phyloP scores from a whole-genome alignment of 2,329 filamentous ascomycete genomes.

The Nigrospora osmanthi region DNA sequence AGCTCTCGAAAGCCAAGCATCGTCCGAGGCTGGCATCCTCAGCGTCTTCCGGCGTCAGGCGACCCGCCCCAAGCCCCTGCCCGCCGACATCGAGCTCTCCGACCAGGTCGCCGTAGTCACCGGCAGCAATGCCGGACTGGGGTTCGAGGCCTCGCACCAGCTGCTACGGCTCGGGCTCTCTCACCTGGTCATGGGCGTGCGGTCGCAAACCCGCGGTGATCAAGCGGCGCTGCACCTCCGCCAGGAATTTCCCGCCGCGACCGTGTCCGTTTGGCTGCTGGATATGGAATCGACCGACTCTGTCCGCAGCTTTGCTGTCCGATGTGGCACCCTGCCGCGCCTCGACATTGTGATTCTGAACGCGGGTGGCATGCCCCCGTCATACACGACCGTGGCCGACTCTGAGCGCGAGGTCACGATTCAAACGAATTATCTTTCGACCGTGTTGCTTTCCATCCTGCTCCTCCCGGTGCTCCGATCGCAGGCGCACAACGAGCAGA shows the following conservation, averaged over 20 bases:
- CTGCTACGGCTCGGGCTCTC: conserved; percentile 21
- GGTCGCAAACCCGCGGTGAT: conserved; percentile 22
- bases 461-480: conserved; percentile 7
- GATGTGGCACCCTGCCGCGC: conserved; percentile 16
- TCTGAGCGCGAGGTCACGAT: conserved; percentile 9
- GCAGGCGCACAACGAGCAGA: background rate
- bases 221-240: conserved; percentile 19
- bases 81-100: conserved; percentile 5
- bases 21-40: background rate
- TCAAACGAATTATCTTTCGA: conserved; percentile 13
- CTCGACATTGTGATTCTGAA: conserved; percentile 15
- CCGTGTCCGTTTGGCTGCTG: conserved; percentile 27
- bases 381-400: background rate
- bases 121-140: conserved; percentile 15
- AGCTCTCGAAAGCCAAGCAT: background rate
- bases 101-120: conserved; percentile 28
- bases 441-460: conserved; percentile 7
- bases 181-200: conserved; percentile 27
- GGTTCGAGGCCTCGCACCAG: conserved; percentile 27
- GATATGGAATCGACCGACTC: conserved; percentile 29
- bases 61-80: background rate
- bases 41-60: conserved; percentile 2
- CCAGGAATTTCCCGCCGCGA: conserved; percentile 13
- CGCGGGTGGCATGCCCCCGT: conserved; percentile 9
- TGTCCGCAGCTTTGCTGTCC: conserved; percentile 21